Percentiles rank a stretch among this genome's conserved stretches.
Evolutionary conservation across 306 rosid genomes (phyloP).

Genomic region (Vicia villosa): DNA sequence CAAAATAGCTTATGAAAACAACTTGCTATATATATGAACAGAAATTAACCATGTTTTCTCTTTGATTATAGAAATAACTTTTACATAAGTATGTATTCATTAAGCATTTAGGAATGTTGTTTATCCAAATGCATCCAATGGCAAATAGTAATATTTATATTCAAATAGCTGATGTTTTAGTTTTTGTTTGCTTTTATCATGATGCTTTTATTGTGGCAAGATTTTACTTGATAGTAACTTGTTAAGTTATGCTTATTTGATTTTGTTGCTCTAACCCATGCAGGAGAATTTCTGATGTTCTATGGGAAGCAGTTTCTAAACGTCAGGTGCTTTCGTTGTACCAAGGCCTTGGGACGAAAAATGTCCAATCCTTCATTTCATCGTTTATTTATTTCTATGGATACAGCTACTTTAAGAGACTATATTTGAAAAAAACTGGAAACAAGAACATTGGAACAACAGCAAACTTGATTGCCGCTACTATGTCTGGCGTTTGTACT

Average conservation of each 20-base stretch:
- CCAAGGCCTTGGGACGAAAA: slow-evolving; percentile 95
- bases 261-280: slow-evolving; percentile 38
- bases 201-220: no score
- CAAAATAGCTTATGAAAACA: neutral
- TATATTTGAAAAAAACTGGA: slow-evolving; percentile 75
- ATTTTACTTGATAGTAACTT: slow-evolving; percentile 10
- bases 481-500: slow-evolving; percentile 83
- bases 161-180: slow-evolving; percentile 8
- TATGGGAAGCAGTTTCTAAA: slow-evolving; percentile 89
- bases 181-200: slow-evolving; percentile 17
- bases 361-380: slow-evolving; percentile 78
- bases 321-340: slow-evolving; percentile 76
- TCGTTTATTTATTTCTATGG: slow-evolving; percentile 92
- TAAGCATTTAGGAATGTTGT: neutral
- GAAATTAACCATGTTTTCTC: neutral
- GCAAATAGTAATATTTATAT: neutral
- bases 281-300: slow-evolving; percentile 88
- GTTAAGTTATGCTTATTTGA: slow-evolving; percentile 22
- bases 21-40: neutral
- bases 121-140: neutral
- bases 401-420: slow-evolving; percentile 80
- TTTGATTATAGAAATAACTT: neutral
- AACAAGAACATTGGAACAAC: slow-evolving; percentile 68
- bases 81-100: neutral
- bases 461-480: slow-evolving; percentile 84